phyloP scores from a whole-genome alignment of 2,329 filamentous ascomycete species.

The Xylariaceae sp. region DNA sequence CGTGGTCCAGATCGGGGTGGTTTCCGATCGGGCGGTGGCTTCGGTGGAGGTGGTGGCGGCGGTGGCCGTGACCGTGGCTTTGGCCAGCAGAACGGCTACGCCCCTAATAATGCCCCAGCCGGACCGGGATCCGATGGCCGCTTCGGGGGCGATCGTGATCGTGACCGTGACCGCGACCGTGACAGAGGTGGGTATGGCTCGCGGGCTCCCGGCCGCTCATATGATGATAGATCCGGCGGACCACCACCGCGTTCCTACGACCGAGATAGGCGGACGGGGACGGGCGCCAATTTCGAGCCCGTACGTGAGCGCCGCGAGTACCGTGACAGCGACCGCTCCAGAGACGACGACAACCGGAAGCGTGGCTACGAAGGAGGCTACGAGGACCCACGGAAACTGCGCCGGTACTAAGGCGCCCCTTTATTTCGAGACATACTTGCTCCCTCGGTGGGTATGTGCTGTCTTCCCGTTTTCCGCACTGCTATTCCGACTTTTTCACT shows the following conservation, averaged over 20 bases:
- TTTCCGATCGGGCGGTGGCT: slow-evolving; percentile 44
- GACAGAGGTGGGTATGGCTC: slow-evolving; percentile 52
- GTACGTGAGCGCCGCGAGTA: slow-evolving; percentile 59
- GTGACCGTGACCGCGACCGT: slow-evolving; percentile 29
- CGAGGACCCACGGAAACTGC: slow-evolving; percentile 68
- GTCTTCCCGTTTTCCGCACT: slow-evolving; percentile 28
- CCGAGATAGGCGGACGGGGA: slow-evolving; percentile 29
- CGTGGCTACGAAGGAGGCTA: slow-evolving; percentile 72
- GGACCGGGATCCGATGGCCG: slow-evolving; percentile 46
- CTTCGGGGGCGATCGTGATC: slow-evolving; percentile 37
- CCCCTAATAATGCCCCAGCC: slow-evolving; percentile 56
- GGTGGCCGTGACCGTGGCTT: slow-evolving; percentile 43
- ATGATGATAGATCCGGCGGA: slow-evolving; percentile 51
- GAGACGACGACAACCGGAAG: slow-evolving; percentile 57
- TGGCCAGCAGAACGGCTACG: slow-evolving; percentile 42
- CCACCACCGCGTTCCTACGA: slow-evolving; percentile 38
- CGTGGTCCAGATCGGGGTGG: slow-evolving; percentile 33
- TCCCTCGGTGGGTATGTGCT: slow-evolving; percentile 43
- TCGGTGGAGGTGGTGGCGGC: slow-evolving; percentile 33
- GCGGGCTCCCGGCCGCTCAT: slow-evolving; percentile 51
- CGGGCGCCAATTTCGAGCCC: slow-evolving; percentile 72
- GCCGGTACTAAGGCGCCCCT: slow-evolving; percentile 45
- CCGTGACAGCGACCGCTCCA: slow-evolving; percentile 48
- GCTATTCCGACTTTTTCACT: slow-evolving; percentile 30
- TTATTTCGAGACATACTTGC: slow-evolving; percentile 35